Base-by-base conservation (phyloP, 2,329 filamentous ascomycete species). In the Rhynchosporium graminicola region DNA sequence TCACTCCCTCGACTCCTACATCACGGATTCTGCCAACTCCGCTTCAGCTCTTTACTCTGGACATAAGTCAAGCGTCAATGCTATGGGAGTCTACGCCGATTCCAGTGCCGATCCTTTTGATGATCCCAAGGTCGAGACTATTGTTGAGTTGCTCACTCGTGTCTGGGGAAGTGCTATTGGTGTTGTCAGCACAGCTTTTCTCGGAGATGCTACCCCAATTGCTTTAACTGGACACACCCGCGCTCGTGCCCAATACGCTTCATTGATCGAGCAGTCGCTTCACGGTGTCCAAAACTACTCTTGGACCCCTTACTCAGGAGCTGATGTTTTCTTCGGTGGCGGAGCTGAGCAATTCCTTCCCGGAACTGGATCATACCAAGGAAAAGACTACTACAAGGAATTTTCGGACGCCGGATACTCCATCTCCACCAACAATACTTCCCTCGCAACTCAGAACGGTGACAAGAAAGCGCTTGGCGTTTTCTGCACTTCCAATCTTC, bases 11-110 rank as follows among this genome's bases (percentile, higher is more conserved):
- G 90, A 94, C 77, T 87, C 82, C 56, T 94, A 90, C 80, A 94
- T 95, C 73, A 95, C 91, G 43, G 91, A 95, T 75, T 91, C 88
- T 64, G 91, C 91, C 76, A 95, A 95, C 78, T 92, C 88, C 4
- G 91, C 91, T 3, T 91, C 88, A 48, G 89, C 91, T 15, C 80
- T 95, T 20, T 95, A 94, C 78, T 87, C 84, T 29, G 91, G 91
- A 40, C 91, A 95, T 80, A 95, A 95, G 82, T 89, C 85, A 71
- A 89, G 86, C 0, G 90, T 94, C 68, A 93, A 95, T 72, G 89
- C 89, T 33, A 84, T 95, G 76, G 89, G 82, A 68, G 83, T 94
- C 38, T 93, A 95, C 63, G 89, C 82, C 47, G 91, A 96, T 74
- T 92, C 89, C 0, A 92, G 88, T 54, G 79, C 83, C 12, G 82